These are phyloP conservation scores for Podospora australis DNA, from an alignment of 495 filamentous ascomycete genomes.

Conservation along the genomic window DNA sequence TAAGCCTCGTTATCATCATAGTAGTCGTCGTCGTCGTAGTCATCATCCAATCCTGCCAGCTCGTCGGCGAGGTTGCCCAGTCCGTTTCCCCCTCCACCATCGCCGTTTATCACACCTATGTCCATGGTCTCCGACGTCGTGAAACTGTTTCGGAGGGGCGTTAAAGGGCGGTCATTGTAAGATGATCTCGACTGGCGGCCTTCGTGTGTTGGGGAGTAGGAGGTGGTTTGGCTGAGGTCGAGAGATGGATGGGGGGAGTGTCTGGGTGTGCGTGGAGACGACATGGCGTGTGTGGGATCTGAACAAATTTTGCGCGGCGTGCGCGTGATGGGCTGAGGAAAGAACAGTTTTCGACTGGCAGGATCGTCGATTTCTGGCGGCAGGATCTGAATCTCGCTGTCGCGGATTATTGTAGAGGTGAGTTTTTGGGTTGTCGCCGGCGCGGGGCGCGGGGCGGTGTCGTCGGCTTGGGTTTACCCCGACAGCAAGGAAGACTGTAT, in stretches of 20 bases:
- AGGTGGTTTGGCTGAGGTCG: conserved; percentile 48
- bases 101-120: conserved; percentile 40
- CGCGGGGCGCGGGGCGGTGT: no score
- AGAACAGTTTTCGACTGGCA: no score
- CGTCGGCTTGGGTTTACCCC: no score
- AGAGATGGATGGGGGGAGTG: conserved; percentile 63
- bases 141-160: conserved; percentile 49
- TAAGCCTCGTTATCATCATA: conserved; percentile 51
- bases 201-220: conserved; percentile 30
- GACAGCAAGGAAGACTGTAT: background rate
- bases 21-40: conserved; percentile 53
- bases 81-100: conserved; percentile 45
- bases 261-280: conserved; percentile 57
- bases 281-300: no score
- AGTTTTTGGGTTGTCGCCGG: no score
- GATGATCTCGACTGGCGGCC: conserved; percentile 53
- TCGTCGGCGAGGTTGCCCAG: conserved; percentile 83
- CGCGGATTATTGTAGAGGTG: no score
- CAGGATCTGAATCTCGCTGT: no score
- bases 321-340: background rate
- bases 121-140: conserved; percentile 40
- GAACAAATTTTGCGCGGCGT: no score
- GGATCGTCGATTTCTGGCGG: no score
- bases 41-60: conserved; percentile 54
- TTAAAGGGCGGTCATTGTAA: conserved; percentile 53